Base-by-base conservation (phyloP, 2,329 filamentous ascomycete species). In the Penicillium psychrosexuale region DNA sequence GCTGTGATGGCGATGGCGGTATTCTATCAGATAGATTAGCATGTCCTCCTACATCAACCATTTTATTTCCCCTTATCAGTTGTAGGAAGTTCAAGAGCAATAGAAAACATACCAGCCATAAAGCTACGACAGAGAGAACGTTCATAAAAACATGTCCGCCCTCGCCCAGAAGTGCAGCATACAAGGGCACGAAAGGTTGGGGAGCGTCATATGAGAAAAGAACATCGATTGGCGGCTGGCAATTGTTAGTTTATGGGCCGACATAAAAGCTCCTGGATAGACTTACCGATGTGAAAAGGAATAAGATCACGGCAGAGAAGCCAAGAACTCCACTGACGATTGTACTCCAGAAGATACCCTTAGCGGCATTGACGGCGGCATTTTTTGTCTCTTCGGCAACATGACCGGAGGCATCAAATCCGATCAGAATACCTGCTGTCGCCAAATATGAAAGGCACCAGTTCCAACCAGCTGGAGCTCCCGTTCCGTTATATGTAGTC, bases 391-490 rank as follows among this genome's bases (percentile, higher is more conserved):
- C 83, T 59, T 85, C 83, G 0, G 81, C 81, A 27, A 85, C 80
- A 59, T 85, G 82, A 2, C 82, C 82, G 0, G 80, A 82, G 0
- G 82, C 82, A 66, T 85, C 82, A 51, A 84, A 85, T 1, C 82
- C 83, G 47, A 85, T 84, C 52, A 85, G 63, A 36, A 85, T 79
- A 40, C 82, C 83, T 5, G 82, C 82, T 1, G 83, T 85, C 0
- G 82, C 82, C 22, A 83, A 77, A 65, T 82, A 85, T 4, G 81
- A 83, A 4, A 85, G 75, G 69, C 82, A 84, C 83, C 82, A 85
- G 63, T 85, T 85, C 82, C 82, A 85, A 3, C 77, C 82, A 1
- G 77, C 73, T 0, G 82, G 80, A 1, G 80, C 79, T 11, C 79
- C 80, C 8, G 79, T 82, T 1, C 78, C 79, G 54, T 85, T 85